Percentiles rank a stretch among this genome's conserved stretches.
phyloP scores from a whole-genome alignment of 176 grass and related monocot genomes.

The Aegilops sharonensis region DNA sequence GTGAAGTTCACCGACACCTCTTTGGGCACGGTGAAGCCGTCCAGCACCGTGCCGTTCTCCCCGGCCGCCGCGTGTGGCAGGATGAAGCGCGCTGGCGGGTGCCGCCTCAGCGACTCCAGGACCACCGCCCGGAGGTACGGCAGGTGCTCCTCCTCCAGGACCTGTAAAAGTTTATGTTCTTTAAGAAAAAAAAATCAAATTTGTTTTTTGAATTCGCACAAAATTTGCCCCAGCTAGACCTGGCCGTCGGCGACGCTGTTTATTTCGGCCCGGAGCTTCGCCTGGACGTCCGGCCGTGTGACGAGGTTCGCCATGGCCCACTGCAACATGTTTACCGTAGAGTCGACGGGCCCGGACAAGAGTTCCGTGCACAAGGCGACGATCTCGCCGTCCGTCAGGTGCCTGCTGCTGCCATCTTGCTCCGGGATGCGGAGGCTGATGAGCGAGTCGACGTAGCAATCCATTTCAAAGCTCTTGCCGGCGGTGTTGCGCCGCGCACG shows the following conservation, averaged over 20 bases:
- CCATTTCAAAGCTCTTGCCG: neutral
- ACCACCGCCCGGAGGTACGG: neutral
- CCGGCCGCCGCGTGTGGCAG: neutral
- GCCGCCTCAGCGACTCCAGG: neutral
- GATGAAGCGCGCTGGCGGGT: neutral
- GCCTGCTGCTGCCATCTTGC: neutral
- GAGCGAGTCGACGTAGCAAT: constrained; percentile 44
- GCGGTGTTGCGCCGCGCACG: neutral
- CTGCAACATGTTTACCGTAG: neutral
- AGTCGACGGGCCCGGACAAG: neutral
- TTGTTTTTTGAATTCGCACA: too few species aligned
- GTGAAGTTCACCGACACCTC: neutral
- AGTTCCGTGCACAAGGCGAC: neutral
- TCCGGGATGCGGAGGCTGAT: constrained; percentile 31
- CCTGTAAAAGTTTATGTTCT: neutral
- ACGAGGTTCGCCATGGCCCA: neutral
- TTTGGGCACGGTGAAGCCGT: neutral
- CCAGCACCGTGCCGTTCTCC: neutral
- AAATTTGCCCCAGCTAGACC: neutral
- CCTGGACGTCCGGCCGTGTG: neutral
- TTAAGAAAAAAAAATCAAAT: too few species aligned
- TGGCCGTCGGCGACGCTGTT: neutral
- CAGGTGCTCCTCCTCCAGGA: neutral
- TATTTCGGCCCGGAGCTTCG: neutral
- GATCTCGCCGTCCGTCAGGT: neutral